A percentile compares a stretch with the other conserved stretches of the same genome.
phyloP scores from a whole-genome alignment of 2,329 filamentous ascomycete genomes.

The Diaporthe vexans region DNA sequence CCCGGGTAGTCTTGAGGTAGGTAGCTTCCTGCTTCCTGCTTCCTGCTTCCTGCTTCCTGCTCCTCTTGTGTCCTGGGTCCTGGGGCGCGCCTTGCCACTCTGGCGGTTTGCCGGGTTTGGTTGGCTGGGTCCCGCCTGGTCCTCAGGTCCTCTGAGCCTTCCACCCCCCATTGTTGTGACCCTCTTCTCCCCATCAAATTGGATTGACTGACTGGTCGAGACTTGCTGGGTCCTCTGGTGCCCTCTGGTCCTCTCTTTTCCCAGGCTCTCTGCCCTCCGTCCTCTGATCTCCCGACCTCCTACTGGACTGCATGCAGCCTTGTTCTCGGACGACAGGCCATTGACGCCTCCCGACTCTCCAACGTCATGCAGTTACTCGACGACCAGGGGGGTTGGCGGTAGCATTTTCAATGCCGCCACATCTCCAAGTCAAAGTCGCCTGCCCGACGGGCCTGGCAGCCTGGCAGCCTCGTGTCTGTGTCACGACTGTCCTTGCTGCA shows the following conservation, averaged over 20 bases:
- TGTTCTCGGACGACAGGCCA: constrained; percentile 6
- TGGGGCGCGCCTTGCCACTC: constrained; percentile 11
- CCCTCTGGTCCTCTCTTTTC: background rate
- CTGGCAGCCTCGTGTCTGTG: no score
- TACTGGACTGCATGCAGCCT: constrained; percentile 20
- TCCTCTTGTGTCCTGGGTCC: no score
- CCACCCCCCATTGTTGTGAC: constrained; percentile 6
- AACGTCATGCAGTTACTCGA: constrained; percentile 32
- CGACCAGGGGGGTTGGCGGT: constrained; percentile 18
- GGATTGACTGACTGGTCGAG: constrained; percentile 6
- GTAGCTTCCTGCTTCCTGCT: no score
- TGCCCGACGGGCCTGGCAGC: background rate
- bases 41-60: no score
- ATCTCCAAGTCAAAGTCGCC: background rate
- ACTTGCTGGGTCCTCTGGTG: constrained; percentile 1
- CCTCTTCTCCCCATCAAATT: background rate
- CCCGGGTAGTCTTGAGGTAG: background rate
- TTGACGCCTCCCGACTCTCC: constrained; percentile 10
- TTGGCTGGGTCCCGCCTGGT: constrained; percentile 12
- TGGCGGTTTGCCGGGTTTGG: constrained; percentile 29
- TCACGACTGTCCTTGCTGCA: background rate
- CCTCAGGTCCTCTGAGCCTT: background rate
- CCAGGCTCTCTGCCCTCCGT: background rate
- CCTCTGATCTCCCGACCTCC: background rate
- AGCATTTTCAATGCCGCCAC: constrained; percentile 26